Conservation (phyloP, 2,329 filamentous ascomycete genomes). For the Hypoxylon sp. region DNA sequence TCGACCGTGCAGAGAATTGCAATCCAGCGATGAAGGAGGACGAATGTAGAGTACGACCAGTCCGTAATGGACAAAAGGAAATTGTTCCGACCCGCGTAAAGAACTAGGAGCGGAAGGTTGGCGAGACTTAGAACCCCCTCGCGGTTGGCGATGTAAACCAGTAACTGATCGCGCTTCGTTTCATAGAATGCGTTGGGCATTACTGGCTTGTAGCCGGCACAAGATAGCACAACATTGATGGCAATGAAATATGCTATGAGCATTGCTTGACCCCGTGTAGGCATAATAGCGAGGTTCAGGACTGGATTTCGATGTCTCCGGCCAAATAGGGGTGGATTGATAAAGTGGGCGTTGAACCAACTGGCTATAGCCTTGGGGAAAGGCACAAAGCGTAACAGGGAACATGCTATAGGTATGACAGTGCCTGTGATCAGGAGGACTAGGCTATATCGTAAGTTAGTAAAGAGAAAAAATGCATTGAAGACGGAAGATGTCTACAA, state of each 20-base stretch:
- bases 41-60: slow-evolving; percentile 52
- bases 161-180: slow-evolving; percentile 36
- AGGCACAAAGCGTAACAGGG: slow-evolving; percentile 56
- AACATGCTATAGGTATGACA: slow-evolving; percentile 53
- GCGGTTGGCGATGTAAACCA: slow-evolving; percentile 52
- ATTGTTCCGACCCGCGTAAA: slow-evolving; percentile 53
- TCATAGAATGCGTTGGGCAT: slow-evolving; percentile 47
- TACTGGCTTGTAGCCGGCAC: slow-evolving; percentile 51
- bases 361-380: slow-evolving; percentile 39
- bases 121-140: slow-evolving; percentile 50
- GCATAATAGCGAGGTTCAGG: slow-evolving; percentile 51
- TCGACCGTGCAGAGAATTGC: slow-evolving; percentile 52
- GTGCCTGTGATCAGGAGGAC: slow-evolving; percentile 51
- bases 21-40: slow-evolving; percentile 51
- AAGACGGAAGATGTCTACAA: not conserved
- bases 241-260: slow-evolving; percentile 55
- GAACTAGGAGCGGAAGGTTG: slow-evolving; percentile 49
- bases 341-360: slow-evolving; percentile 52
- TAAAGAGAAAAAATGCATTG: slow-evolving; percentile 42
- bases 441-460: slow-evolving; percentile 46
- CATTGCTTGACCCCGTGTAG: slow-evolving; percentile 56
- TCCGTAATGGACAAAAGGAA: slow-evolving; percentile 49
- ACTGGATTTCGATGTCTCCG: slow-evolving; percentile 54
- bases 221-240: slow-evolving; percentile 56
- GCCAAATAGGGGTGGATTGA: slow-evolving; percentile 54